phyloP scores from a whole-genome alignment of 768 basidiomycete species.

The Leucocoprinus leucothites region DNA sequence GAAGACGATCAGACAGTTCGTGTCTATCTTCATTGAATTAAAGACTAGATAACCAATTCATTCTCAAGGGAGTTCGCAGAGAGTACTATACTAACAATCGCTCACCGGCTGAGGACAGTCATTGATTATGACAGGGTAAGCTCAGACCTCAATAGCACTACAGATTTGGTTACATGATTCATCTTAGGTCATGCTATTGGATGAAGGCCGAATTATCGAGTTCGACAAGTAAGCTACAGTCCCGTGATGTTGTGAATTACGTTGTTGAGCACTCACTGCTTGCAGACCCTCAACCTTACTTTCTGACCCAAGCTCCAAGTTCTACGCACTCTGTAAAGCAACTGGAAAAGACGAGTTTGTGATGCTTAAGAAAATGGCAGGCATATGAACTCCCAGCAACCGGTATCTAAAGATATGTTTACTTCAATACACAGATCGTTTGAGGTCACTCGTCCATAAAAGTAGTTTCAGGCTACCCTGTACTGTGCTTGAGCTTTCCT shows the following conservation, averaged over 20 bases:
- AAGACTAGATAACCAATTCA: not conserved
- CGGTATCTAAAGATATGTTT: slow-evolving; percentile 4
- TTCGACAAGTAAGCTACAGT: slow-evolving; percentile 50
- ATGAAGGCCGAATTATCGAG: slow-evolving; percentile 75
- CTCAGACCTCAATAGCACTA: slow-evolving; percentile 1
- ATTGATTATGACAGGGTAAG: slow-evolving; percentile 80
- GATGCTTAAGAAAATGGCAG: slow-evolving; percentile 66
- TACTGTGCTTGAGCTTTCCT: not conserved
- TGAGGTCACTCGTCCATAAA: not conserved
- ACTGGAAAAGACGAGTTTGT: slow-evolving; percentile 72
- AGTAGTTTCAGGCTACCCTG: not conserved
- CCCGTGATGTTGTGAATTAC: not conserved
- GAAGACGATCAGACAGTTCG: slow-evolving; percentile 77
- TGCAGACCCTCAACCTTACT: slow-evolving; percentile 53
- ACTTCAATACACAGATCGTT: not conserved
- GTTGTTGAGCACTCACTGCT: not conserved
- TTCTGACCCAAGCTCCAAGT: slow-evolving; percentile 53
- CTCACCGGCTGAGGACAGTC: slow-evolving; percentile 74
- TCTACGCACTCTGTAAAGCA: slow-evolving; percentile 68
- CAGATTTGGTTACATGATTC: not conserved
- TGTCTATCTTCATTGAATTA: slow-evolving; percentile 3
- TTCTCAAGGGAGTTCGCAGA: slow-evolving; percentile 65
- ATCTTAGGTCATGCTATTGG: slow-evolving; percentile 68
- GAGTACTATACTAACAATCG: slow-evolving; percentile 84
- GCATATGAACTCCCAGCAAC: slow-evolving; percentile 22